Evolutionary conservation across 1,284 basidiomycete genomes (phyloP).

Genomic region (Naganishia albida): DNA sequence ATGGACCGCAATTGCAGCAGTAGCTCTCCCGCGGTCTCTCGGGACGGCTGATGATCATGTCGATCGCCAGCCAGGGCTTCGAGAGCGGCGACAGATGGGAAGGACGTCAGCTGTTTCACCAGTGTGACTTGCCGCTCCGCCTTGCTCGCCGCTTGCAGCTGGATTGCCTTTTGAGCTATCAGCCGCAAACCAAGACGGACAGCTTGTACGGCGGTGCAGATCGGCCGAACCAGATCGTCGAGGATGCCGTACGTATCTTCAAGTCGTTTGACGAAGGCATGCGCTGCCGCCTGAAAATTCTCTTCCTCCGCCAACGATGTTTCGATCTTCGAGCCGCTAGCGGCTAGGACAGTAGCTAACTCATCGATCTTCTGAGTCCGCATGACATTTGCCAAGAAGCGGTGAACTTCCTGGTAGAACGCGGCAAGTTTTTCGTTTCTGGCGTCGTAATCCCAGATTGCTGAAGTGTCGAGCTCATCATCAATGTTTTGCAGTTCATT

Average conservation of each 20-base stretch:
- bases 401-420: slow-evolving; percentile 78
- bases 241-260: slow-evolving; percentile 57
- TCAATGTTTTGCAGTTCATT: slow-evolving; percentile 48
- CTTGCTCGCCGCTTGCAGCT: slow-evolving; percentile 28
- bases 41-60: slow-evolving; percentile 19
- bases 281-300: slow-evolving; percentile 54
- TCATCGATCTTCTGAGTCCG: slow-evolving; percentile 40
- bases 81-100: slow-evolving; percentile 43
- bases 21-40: slow-evolving; percentile 13
- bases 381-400: slow-evolving; percentile 60
- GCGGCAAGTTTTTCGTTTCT: slow-evolving; percentile 41
- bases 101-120: slow-evolving; percentile 41
- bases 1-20: slow-evolving; percentile 34
- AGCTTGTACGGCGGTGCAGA: slow-evolving; percentile 66
- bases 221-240: slow-evolving; percentile 67
- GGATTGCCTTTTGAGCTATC: slow-evolving; percentile 40
- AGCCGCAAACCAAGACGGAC: slow-evolving; percentile 76
- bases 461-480: slow-evolving; percentile 43
- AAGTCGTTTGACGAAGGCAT: slow-evolving; percentile 56
- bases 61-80: slow-evolving; percentile 32
- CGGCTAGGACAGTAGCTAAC: slow-evolving; percentile 42
- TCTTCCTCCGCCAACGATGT: slow-evolving; percentile 47
- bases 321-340: slow-evolving; percentile 29
- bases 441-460: slow-evolving; percentile 10
- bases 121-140: slow-evolving; percentile 35